phyloP scores from a whole-genome alignment of 2,329 filamentous ascomycete genomes.

The Ophiosphaerella korrae region DNA sequence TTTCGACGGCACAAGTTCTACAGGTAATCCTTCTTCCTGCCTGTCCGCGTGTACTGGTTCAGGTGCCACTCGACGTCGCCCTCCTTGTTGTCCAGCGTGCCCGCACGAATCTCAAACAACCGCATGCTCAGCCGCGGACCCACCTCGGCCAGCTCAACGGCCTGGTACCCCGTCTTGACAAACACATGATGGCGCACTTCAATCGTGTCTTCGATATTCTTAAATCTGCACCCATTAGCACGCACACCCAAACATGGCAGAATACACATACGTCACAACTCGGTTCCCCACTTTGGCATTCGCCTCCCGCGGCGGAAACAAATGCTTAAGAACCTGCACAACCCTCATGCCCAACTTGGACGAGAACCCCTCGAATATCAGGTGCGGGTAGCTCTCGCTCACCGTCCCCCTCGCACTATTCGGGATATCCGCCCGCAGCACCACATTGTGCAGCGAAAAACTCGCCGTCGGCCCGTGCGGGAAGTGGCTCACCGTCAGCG shows the following conservation, averaged over 20 bases:
- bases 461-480: constrained; percentile 87
- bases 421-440: constrained; percentile 90
- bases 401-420: constrained; percentile 86
- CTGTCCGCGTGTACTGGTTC: constrained; percentile 92
- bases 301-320: constrained; percentile 87
- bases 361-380: constrained; percentile 94
- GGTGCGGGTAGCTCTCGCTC: constrained; percentile 88
- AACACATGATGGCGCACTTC: constrained; percentile 95
- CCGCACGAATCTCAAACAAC: constrained; percentile 88
- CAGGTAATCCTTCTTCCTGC: constrained; percentile 93
- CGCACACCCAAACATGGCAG: neutral
- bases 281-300: constrained; percentile 81
- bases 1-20: constrained; percentile 43
- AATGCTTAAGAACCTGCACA: constrained; percentile 87
- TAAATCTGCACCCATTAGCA: constrained; percentile 45
- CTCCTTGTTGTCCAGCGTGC: constrained; percentile 91
- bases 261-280: constrained; percentile 74
- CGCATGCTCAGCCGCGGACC: constrained; percentile 96
- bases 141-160: constrained; percentile 59
- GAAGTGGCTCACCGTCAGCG: constrained; percentile 83
- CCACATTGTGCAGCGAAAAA: constrained; percentile 90
- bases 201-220: constrained; percentile 85
- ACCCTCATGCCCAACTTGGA: constrained; percentile 80
- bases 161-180: constrained; percentile 87
- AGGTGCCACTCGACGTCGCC: constrained; percentile 97